Base-by-base conservation (phyloP, 2,329 filamentous ascomycete genomes). In the Penicillium vulpinum region DNA sequence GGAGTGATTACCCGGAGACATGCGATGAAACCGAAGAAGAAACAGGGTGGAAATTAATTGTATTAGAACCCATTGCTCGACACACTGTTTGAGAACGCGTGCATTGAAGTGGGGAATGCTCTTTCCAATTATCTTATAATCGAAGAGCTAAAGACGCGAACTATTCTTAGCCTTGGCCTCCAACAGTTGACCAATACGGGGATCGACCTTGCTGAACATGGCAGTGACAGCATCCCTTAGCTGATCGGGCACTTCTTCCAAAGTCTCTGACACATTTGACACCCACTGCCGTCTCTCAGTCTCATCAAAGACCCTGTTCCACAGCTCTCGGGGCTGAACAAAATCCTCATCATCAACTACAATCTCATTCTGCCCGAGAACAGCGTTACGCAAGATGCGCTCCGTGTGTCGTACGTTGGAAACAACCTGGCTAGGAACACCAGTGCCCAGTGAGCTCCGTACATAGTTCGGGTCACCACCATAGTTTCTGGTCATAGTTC, bases 381-480 rank as follows among this genome's bases (percentile, higher is more conserved):
- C 31, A 11, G 54, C 61, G 36, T 66, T 61, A 8, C 59, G 57
- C 33, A 62, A 49, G 16, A 68, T 56, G 44, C 51, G 60, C 49
- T 67, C 61, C 35, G 58, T 59, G 57, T 69, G 66, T 16, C 62
- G 63, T 18, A 67, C 59, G 7, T 63, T 55, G 18, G 63, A 61
- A 18, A 60, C 46, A n/a, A 51, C 38, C 40, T 60, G 58, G 45
- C 55, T 61, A 11, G 44, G 51, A 0, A 67, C 29, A 3, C 61
- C 65, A 1, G 66, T 64, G 5, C 62, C 62, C 10, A 73, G 50
- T 15, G 59, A 62, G 28, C 64, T 73, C 26, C 67, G 65, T 6
- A 73, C 63, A 65, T 87, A 88, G 73, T 83, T 84, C 10, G 83
- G 83, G 67, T 85, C 82, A 24, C 77, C 76, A 50, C 84, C 84